Percentiles rank a stretch among this genome's conserved stretches.
phyloP scores from a whole-genome alignment of 2,329 filamentous ascomycete genomes.

The Fusarium sp. region DNA sequence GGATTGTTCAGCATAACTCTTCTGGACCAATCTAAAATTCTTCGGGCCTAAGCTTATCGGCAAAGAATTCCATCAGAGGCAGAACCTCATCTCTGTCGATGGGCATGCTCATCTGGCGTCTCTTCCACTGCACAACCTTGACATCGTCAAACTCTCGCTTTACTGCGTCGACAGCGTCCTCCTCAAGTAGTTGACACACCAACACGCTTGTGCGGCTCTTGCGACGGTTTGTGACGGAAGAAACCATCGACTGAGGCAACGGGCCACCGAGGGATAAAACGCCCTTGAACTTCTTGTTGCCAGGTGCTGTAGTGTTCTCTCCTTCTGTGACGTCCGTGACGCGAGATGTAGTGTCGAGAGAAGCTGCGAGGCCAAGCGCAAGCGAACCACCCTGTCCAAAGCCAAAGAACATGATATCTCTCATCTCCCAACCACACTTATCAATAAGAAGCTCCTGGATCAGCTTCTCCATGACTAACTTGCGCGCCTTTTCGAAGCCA shows the following conservation, averaged over 20 bases:
- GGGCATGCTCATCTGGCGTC: constrained; percentile 85
- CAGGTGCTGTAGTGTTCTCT: constrained; percentile 9
- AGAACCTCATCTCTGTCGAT: constrained; percentile 84
- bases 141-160: constrained; percentile 75
- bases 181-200: constrained; percentile 71
- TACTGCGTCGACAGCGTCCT: constrained; percentile 71
- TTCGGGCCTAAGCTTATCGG: constrained; percentile 65
- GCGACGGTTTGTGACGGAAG: constrained; percentile 56
- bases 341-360: constrained; percentile 52
- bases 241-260: constrained; percentile 65
- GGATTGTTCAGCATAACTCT: background rate
- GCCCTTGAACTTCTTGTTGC: constrained; percentile 60
- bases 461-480: constrained; percentile 62
- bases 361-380: constrained; percentile 67
- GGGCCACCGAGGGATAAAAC: constrained; percentile 72
- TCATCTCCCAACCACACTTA: constrained; percentile 68
- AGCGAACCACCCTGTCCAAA: constrained; percentile 76
- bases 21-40: constrained; percentile 32
- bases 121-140: constrained; percentile 75
- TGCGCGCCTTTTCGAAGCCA: constrained; percentile 65
- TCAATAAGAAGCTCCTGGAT: constrained; percentile 63
- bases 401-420: constrained; percentile 73
- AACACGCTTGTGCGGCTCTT: constrained; percentile 75
- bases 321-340: constrained; percentile 52
- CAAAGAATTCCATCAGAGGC: constrained; percentile 88